Evolutionary conservation across 352 stramenopile genomes (phyloP).

Genomic region (Albugo laibachii): DNA sequence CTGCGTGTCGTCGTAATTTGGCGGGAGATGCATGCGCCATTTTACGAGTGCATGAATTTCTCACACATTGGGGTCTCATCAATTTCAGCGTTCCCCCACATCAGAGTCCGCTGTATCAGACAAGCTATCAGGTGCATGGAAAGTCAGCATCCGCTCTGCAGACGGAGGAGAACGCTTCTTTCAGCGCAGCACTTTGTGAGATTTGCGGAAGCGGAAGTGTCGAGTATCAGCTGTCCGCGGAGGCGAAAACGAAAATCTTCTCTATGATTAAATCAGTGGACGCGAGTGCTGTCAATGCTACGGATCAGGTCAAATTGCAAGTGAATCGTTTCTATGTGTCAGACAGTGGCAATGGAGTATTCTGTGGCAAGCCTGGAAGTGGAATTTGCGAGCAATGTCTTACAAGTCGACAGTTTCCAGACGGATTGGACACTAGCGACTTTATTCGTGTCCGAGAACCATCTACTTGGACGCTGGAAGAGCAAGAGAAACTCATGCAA

Average conservation of each 20-base stretch:
- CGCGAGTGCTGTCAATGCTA: background rate
- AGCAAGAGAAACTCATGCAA: conserved; percentile 24
- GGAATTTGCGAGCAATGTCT: conserved; percentile 54
- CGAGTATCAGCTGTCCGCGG: conserved; percentile 30
- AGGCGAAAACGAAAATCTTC: conserved; percentile 31
- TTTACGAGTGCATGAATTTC: conserved; percentile 67
- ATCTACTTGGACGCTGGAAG: conserved; percentile 25
- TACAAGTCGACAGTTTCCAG: conserved; percentile 33
- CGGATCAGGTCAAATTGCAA: background rate
- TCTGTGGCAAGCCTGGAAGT: conserved; percentile 26
- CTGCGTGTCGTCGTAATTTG: conserved; percentile 61
- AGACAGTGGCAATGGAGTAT: conserved; percentile 4
- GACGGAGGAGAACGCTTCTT: background rate
- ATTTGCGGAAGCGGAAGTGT: conserved; percentile 17
- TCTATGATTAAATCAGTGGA: background rate
- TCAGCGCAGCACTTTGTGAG: conserved; percentile 18
- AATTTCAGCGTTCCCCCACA: conserved; percentile 70
- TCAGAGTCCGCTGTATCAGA: conserved; percentile 22
- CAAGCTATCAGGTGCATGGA: conserved; percentile 33
- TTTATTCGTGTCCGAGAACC: conserved; percentile 15
- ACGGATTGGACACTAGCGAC: conserved; percentile 32
- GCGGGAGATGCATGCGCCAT: conserved; percentile 66
- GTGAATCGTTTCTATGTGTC: background rate
- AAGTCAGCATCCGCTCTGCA: background rate
- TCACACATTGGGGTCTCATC: conserved; percentile 72